These are phyloP conservation scores for Coemansia sp. DNA, from an alignment of 192 early-diverging fungal genomes.

Conservation along the genomic window DNA sequence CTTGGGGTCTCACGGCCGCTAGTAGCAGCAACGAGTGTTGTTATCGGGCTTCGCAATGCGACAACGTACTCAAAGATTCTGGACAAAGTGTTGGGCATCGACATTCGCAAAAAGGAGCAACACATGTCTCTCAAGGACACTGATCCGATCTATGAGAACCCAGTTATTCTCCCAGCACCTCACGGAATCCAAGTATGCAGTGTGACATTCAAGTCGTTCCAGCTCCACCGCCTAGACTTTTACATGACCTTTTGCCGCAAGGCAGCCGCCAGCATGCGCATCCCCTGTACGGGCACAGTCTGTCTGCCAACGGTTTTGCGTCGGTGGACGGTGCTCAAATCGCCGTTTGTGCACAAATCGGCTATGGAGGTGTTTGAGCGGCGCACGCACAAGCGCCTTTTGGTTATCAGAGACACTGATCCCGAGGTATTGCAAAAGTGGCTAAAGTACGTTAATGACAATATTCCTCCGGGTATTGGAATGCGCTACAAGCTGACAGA, in stretches of 20 bases:
- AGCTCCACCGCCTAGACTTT: conserved; percentile 87
- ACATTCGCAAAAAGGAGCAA: conserved; percentile 33
- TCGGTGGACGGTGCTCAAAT: conserved; percentile 87
- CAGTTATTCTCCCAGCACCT: conserved; percentile 51
- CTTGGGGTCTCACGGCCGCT: not conserved
- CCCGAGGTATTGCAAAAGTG: conserved; percentile 73
- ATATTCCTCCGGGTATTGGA: conserved; percentile 85
- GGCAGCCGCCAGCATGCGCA: conserved; percentile 72
- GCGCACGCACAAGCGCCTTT: conserved; percentile 78
- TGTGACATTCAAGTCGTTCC: conserved; percentile 76
- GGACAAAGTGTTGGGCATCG: conserved; percentile 50
- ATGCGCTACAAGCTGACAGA: conserved; percentile 78
- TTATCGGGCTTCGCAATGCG: conserved; percentile 21
- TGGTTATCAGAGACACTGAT: conserved; percentile 81
- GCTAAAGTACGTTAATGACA: conserved; percentile 78
- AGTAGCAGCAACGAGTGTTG: not conserved
- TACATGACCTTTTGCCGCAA: conserved; percentile 83
- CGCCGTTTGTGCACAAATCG: conserved; percentile 96
- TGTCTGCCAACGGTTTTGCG: conserved; percentile 73
- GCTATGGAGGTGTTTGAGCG: conserved; percentile 96
- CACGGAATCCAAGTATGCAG: conserved; percentile 75
- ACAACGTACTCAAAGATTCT: conserved; percentile 38
- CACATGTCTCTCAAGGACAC: conserved; percentile 13
- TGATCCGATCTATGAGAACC: conserved; percentile 30
- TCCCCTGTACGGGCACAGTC: conserved; percentile 73